Evolutionary conservation across 2,329 filamentous ascomycete species (phyloP).

Genomic region (Nigrograna mackinnonii): DNA sequence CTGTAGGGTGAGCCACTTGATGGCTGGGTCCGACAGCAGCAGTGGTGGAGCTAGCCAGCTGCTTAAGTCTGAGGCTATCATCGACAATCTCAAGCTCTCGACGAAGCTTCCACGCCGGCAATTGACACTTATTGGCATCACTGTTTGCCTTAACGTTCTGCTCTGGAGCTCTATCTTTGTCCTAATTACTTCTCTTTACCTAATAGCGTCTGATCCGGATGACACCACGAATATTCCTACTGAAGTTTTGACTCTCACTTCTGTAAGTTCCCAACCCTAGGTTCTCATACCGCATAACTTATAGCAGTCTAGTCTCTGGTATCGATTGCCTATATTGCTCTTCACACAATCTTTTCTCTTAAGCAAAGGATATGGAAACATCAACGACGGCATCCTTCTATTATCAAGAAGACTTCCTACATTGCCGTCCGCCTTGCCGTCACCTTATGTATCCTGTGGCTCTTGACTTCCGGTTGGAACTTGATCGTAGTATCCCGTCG

Average conservation of each 20-base stretch:
- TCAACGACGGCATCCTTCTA: slow-evolving; percentile 21
- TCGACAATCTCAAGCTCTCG: slow-evolving; percentile 11
- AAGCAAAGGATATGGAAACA: slow-evolving; percentile 34
- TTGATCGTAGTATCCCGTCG: slow-evolving; percentile 42
- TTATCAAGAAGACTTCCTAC: slow-evolving; percentile 34
- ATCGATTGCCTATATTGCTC: slow-evolving; percentile 35
- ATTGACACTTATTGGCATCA: slow-evolving; percentile 36
- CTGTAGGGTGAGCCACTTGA: slow-evolving; percentile 15
- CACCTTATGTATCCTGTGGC: slow-evolving; percentile 38
- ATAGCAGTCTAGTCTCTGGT: slow-evolving; percentile 27
- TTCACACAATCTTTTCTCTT: slow-evolving; percentile 38
- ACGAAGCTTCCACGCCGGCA: slow-evolving; percentile 29
- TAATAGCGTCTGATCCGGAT: slow-evolving; percentile 27
- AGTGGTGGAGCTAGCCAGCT: slow-evolving; percentile 21
- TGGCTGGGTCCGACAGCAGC: slow-evolving; percentile 23
- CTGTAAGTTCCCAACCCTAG: slow-evolving; percentile 23
- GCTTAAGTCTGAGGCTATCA: slow-evolving; percentile 14
- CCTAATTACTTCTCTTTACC: slow-evolving; percentile 28
- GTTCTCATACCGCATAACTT: slow-evolving; percentile 1
- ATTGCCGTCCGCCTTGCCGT: slow-evolving; percentile 35
- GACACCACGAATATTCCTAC: slow-evolving; percentile 33
- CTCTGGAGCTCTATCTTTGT: slow-evolving; percentile 37
- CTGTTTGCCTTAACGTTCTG: slow-evolving; percentile 35
- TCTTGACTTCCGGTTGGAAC: slow-evolving; percentile 43
- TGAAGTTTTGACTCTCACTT: slow-evolving; percentile 33